Percentiles rank a stretch among this genome's conserved stretches.
phyloP scores from a whole-genome alignment of 208 protist genomes.

The Leishmania aethiopica region DNA sequence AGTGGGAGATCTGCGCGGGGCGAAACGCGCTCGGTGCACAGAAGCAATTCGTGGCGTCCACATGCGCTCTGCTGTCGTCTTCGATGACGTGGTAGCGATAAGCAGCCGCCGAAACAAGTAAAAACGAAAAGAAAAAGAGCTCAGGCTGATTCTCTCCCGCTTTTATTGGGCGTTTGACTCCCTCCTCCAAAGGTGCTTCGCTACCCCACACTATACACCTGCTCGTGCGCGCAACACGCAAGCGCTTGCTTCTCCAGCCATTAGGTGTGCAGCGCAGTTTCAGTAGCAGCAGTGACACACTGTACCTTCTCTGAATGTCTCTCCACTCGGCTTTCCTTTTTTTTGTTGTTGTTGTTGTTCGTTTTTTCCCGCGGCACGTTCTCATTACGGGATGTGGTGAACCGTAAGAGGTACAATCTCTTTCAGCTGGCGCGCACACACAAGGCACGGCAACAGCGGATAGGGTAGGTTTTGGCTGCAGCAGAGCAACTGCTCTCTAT shows the following conservation, averaged over 20 bases:
- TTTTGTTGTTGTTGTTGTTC: not conserved
- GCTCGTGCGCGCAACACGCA: not conserved
- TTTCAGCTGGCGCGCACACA: not conserved
- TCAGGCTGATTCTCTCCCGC: not conserved
- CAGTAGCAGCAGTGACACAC: not conserved
- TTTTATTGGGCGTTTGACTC: not conserved
- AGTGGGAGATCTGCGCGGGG: not conserved
- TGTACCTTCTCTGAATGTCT: not conserved
- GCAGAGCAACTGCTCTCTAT: not conserved
- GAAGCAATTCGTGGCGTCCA: not conserved
- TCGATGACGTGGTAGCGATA: not conserved
- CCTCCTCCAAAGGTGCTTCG: not conserved
- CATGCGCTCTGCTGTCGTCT: not conserved
- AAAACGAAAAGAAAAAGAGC: not conserved
- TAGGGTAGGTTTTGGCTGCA: not conserved
- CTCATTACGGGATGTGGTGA: not conserved
- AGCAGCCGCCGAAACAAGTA: not conserved
- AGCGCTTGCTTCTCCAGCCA: not conserved
- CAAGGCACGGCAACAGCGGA: not conserved
- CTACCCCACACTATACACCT: not conserved
- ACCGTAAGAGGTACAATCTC: not conserved
- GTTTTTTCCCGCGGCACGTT: not conserved
- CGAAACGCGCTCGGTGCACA: not conserved
- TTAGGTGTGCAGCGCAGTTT: not conserved
- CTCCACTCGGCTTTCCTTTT: not conserved